phyloP scores from a whole-genome alignment of 1,284 basidiomycete genomes.

The Porogramme epimiltina region DNA sequence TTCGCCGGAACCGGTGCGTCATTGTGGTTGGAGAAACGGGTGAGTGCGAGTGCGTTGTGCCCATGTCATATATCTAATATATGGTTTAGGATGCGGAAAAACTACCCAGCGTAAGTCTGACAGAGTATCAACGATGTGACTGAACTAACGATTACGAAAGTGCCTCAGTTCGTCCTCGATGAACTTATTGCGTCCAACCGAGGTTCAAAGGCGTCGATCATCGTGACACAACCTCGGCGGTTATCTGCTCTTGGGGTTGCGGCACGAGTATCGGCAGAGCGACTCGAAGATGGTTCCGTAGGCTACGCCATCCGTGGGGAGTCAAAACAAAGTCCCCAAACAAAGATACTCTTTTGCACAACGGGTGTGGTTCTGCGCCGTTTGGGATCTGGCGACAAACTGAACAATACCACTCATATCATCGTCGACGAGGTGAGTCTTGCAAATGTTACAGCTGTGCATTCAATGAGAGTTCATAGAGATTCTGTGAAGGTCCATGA shows the following conservation, averaged over 20 bases:
- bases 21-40: constrained; percentile 88
- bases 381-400: constrained; percentile 72
- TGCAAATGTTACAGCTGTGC: background rate
- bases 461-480: background rate
- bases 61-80: background rate
- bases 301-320: constrained; percentile 95
- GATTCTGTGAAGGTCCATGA: constrained; percentile 71
- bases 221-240: constrained; percentile 90
- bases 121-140: too few relatives aligned
- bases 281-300: constrained; percentile 82
- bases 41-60: constrained; percentile 19
- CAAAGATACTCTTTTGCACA: constrained; percentile 88
- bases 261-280: constrained; percentile 84
- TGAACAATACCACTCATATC: constrained; percentile 80
- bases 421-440: constrained; percentile 84
- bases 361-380: constrained; percentile 89
- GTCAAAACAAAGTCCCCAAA: constrained; percentile 64
- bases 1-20: constrained; percentile 69
- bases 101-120: constrained; percentile 70
- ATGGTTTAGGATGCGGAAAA: constrained; percentile 79
- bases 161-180: constrained; percentile 90
- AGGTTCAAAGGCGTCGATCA: constrained; percentile 76
- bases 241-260: constrained; percentile 92
- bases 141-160: constrained; percentile 32
- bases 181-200: constrained; percentile 66